These are phyloP conservation scores for Kwoniella newhampshirensis DNA, from an alignment of 768 basidiomycete genomes.

Conservation along the genomic window DNA sequence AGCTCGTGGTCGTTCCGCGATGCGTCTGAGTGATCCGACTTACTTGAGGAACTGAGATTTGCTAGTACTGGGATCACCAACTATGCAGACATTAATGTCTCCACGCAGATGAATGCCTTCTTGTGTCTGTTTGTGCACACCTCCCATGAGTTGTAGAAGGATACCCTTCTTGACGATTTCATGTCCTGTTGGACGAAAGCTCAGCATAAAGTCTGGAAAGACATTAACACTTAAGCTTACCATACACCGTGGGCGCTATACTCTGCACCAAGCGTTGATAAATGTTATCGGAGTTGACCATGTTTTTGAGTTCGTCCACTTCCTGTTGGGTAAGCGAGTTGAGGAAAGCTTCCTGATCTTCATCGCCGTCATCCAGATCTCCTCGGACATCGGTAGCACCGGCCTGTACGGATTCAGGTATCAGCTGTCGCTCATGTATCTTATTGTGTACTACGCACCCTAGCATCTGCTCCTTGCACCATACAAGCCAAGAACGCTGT, in stretches of 20 bases:
- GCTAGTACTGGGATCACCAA: constrained; percentile 95
- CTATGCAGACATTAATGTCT: constrained; percentile 96
- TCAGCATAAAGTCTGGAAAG: constrained; percentile 1
- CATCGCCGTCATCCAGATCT: constrained; percentile 75
- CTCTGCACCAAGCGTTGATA: constrained; percentile 89
- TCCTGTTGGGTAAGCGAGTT: constrained; percentile 88
- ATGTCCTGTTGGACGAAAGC: constrained; percentile 59
- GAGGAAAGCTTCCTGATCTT: constrained; percentile 71
- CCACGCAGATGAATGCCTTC: constrained; percentile 99
- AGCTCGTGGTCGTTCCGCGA: too few species aligned
- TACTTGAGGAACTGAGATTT: constrained; percentile 99
- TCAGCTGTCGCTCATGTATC: constrained; percentile 10
- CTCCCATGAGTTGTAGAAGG: constrained; percentile 93
- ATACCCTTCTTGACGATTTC: constrained; percentile 99
- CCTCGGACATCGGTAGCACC: constrained; percentile 76
- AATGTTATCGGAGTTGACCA: constrained; percentile 93
- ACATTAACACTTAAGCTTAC: constrained; percentile 29
- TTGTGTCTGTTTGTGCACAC: constrained; percentile 91
- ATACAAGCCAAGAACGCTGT: constrained; percentile 98
- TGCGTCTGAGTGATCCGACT: constrained; percentile 43
- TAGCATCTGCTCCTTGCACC: constrained; percentile 85
- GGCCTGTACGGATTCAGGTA: constrained; percentile 56
- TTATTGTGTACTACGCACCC: constrained; percentile 60
- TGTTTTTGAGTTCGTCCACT: constrained; percentile 86
- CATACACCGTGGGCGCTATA: constrained; percentile 97